These are phyloP conservation scores for Exophiala viscosa DNA, from an alignment of 2,329 filamentous ascomycete species.

Conservation along the genomic window DNA sequence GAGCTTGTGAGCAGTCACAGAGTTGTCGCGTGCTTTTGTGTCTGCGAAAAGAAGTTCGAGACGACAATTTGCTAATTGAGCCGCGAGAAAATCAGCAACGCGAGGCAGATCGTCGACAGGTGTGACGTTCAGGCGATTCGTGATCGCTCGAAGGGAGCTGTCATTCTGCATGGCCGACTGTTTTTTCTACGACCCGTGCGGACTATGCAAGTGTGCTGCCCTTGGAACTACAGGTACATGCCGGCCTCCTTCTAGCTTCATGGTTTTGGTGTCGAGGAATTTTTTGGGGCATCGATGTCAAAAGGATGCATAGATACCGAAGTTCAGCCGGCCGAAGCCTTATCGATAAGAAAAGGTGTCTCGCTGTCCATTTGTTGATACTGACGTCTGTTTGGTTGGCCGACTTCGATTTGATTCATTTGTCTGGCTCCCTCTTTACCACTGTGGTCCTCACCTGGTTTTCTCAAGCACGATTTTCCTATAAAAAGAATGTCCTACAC, in stretches of 20 bases:
- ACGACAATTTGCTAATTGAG: constrained; percentile 52
- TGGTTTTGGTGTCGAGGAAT: not conserved
- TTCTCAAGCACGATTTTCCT: too few relatives aligned
- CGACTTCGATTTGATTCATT: too few relatives aligned
- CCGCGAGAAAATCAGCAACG: constrained; percentile 65
- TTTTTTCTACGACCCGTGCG: too few relatives aligned
- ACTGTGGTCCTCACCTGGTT: too few relatives aligned
- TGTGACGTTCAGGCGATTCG: constrained; percentile 61
- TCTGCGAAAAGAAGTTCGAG: constrained; percentile 56
- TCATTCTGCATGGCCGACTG: constrained; percentile 15
- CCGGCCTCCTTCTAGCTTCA: not conserved
- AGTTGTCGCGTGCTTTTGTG: constrained; percentile 57
- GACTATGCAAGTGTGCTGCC: not conserved
- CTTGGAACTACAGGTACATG: not conserved
- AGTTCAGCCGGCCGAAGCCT: too few relatives aligned
- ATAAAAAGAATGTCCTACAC: not conserved
- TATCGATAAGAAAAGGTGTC: too few relatives aligned
- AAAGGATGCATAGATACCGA: too few relatives aligned
- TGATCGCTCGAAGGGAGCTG: constrained; percentile 39
- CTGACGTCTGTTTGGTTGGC: too few relatives aligned
- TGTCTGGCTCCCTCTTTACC: too few relatives aligned
- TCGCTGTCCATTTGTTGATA: too few relatives aligned
- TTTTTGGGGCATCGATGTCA: not conserved
- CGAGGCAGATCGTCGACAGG: constrained; percentile 69
- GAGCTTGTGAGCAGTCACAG: constrained; percentile 74